These are phyloP conservation scores for Nemania sp. DNA, from an alignment of 2,329 filamentous ascomycete genomes.

Conservation along the genomic window DNA sequence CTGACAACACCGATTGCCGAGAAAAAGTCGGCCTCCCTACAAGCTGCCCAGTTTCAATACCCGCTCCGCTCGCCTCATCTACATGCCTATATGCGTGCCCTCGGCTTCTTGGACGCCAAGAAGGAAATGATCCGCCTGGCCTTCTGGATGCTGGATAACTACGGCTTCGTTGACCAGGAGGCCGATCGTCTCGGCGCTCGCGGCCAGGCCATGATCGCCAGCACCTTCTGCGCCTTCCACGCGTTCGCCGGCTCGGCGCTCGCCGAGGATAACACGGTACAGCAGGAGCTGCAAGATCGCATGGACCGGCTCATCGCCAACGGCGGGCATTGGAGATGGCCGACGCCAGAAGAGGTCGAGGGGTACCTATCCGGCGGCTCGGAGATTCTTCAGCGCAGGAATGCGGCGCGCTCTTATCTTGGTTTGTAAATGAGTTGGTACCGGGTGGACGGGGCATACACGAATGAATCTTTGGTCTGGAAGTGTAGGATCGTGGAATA, in stretches of 20 bases:
- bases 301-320: conserved; percentile 27
- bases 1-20: conserved; percentile 36
- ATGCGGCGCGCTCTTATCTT: too few relatives aligned
- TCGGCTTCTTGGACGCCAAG: conserved; percentile 65
- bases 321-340: conserved; percentile 37
- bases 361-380: conserved; percentile 25
- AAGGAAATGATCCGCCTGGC: conserved; percentile 61
- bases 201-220: conserved; percentile 38
- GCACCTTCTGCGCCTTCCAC: conserved; percentile 52
- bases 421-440: too few relatives aligned
- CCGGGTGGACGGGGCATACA: too few relatives aligned
- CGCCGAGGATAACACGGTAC: conserved; percentile 33
- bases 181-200: conserved; percentile 39
- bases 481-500: too few relatives aligned
- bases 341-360: conserved; percentile 37
- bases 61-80: conserved; percentile 52
- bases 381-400: too few relatives aligned
- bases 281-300: conserved; percentile 24
- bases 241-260: conserved; percentile 53
- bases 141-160: conserved; percentile 60
- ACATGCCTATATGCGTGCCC: conserved; percentile 65
- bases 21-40: neutral
- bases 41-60: conserved; percentile 42
- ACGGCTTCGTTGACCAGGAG: conserved; percentile 44
- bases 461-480: too few relatives aligned